Evolutionary conservation across 768 basidiomycete species (phyloP).

Genomic region (Pleurotus ostreatus): DNA sequence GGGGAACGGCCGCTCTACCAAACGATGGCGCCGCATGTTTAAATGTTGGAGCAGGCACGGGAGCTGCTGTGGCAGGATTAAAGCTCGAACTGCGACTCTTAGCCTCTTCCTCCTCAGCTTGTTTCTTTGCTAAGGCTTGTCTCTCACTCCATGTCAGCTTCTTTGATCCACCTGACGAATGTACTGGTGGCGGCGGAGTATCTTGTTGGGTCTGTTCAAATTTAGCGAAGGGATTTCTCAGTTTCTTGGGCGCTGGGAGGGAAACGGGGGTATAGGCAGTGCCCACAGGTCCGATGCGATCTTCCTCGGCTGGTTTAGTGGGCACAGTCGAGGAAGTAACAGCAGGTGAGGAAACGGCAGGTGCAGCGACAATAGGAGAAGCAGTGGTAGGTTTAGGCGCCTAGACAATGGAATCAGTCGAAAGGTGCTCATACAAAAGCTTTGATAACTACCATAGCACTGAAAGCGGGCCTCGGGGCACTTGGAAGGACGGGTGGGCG

Average conservation of each 20-base stretch:
- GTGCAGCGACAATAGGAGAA: constrained; percentile 1
- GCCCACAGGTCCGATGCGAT: constrained; percentile 82
- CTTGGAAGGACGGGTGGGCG: constrained; percentile 46
- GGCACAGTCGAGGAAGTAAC: constrained; percentile 45
- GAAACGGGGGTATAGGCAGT: constrained; percentile 88
- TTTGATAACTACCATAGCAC: constrained; percentile 25
- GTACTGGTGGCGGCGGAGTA: constrained; percentile 7
- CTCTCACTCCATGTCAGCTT: constrained; percentile 94
- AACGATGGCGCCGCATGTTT: constrained; percentile 46
- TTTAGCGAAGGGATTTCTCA: constrained; percentile 78
- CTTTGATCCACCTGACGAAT: constrained; percentile 41
- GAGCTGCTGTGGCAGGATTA: constrained; percentile 31
- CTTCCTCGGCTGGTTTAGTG: constrained; percentile 71
- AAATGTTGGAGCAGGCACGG: constrained; percentile 35
- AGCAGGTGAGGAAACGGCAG: constrained; percentile 22
- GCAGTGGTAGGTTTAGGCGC: neutral
- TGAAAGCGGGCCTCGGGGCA: constrained; percentile 36
- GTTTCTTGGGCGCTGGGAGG: constrained; percentile 79
- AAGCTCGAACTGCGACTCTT: constrained; percentile 32
- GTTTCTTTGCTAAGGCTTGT: constrained; percentile 87
- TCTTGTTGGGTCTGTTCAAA: constrained; percentile 39
- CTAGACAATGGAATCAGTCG: neutral
- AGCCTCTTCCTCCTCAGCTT: constrained; percentile 73
- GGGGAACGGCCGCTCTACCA: constrained; percentile 35
- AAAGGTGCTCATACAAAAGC: no score